Evolutionary conservation across 2,329 filamentous ascomycete species (phyloP), one percentile per base, ranked within the genome.

Genomic region (Balansia obtecta): DNA sequence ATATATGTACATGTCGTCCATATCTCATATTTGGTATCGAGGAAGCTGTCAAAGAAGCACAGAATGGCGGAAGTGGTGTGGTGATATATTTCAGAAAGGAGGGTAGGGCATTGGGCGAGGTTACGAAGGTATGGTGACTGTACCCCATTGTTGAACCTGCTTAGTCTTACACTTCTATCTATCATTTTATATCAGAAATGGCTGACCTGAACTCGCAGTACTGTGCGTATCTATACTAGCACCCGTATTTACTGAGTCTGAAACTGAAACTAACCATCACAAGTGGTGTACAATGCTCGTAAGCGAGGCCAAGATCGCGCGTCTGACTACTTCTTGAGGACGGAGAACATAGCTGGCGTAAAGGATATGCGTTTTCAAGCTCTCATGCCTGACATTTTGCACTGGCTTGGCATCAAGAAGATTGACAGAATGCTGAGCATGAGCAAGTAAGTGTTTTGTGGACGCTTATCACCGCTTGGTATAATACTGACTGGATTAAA

Each of bases 71-170:
- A 45, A 91, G 85, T 59, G 91, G 91, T 51, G 88, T 96, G 20
- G 93, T 97, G 49, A 96, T 97, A 65, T 98, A 98, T 67, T 98
- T 97, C 79, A 83, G 93, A 58, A 98, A 98, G 67, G 93, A 98
- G 72, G 93, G 93, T 33, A 80, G 93, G 58, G 93, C 91, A 38
- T 73, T 97, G 7, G 93, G 93, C 49, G 93, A 98, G 67, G 93
- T 98, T 32, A 95, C 89, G 49, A 96, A 96, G 65, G 89, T 95
- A 62, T 79, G 76, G 58, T 39, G 18, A 2, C 20, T 22, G 7
- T 33, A 37, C 30, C 1, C 4, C 8, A 34, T 41, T 8, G 20
- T 15, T 12, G 2, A 16, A 3, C 9, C 27, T 22, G 3, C 16
- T 10, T 4, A 32, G 13, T 8, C 27, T 27, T 27, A 27, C 27